Percentiles rank a stretch among this genome's conserved stretches.
phyloP scores from a whole-genome alignment of 225 moss, liverwort and hornwort genomes.

The Polytrichum formosum region DNA sequence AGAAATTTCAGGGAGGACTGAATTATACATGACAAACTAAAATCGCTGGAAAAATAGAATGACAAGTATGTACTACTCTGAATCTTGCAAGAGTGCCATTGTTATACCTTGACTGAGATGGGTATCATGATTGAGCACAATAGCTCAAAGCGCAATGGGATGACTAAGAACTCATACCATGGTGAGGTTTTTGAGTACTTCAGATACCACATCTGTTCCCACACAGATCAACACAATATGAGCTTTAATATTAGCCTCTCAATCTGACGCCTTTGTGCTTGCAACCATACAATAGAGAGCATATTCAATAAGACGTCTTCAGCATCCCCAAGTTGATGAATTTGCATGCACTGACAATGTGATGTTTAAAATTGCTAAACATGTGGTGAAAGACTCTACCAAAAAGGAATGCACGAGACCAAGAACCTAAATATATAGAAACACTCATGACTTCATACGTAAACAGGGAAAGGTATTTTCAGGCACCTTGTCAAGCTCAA shows the following conservation, averaged over 20 bases:
- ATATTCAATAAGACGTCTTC: too few relatives aligned
- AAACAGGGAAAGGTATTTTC: background rate
- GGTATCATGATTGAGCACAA: conserved; percentile 99
- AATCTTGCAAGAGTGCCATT: conserved; percentile 11
- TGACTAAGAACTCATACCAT: conserved; percentile 92
- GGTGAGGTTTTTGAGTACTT: conserved; percentile 45
- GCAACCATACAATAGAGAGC: too few relatives aligned
- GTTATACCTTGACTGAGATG: conserved; percentile 87
- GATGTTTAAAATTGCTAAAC: too few relatives aligned
- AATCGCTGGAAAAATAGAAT: too few relatives aligned
- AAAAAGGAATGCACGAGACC: background rate
- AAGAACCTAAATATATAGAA: background rate
- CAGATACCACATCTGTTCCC: conserved; percentile 75
- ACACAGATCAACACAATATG: too few relatives aligned
- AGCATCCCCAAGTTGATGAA: too few relatives aligned
- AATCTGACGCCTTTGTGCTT: too few relatives aligned
- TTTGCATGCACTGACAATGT: too few relatives aligned
- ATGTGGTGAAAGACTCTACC: background rate
- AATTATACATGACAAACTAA: too few relatives aligned
- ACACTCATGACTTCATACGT: background rate
- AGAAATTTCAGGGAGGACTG: too few relatives aligned
- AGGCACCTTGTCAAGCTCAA: conserved; percentile 74
- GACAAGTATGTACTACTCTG: background rate
- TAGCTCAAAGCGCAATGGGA: conserved; percentile 97
- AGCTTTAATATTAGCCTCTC: too few relatives aligned